These are phyloP conservation scores for Penicillium atrosanguineum DNA, from an alignment of 495 filamentous ascomycete species.

Conservation along the genomic window DNA sequence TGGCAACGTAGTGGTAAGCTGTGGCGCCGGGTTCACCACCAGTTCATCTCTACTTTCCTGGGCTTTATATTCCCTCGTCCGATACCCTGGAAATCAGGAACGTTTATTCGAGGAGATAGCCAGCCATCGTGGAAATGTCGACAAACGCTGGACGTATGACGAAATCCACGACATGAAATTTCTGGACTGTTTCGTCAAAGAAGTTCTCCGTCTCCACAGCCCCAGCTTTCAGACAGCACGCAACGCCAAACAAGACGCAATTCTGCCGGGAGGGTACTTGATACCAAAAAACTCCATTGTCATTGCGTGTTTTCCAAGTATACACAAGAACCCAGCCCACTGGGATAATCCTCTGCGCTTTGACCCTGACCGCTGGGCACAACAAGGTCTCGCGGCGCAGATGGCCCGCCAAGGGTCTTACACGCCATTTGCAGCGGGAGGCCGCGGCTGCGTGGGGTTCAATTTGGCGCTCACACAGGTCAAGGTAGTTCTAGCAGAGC, in stretches of 20 bases:
- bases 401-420: constrained; percentile 42
- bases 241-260: constrained; percentile 46
- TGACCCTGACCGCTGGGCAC: constrained; percentile 51
- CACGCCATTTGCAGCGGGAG: constrained; percentile 51
- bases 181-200: constrained; percentile 56
- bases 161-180: constrained; percentile 39
- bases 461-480: constrained; percentile 58
- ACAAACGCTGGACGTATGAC: constrained; percentile 34
- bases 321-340: constrained; percentile 51
- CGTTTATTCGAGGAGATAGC: constrained; percentile 47
- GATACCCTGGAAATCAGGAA: constrained; percentile 51
- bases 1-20: constrained; percentile 31
- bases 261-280: constrained; percentile 55
- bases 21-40: constrained; percentile 58
- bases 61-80: constrained; percentile 50
- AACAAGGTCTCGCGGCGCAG: constrained; percentile 42
- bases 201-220: constrained; percentile 55
- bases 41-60: constrained; percentile 51
- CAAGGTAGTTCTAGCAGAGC: constrained; percentile 48
- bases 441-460: constrained; percentile 54
- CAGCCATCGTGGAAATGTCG: constrained; percentile 19
- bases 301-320: constrained; percentile 44
- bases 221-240: constrained; percentile 55
- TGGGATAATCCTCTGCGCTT: constrained; percentile 53
- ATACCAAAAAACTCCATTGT: constrained; percentile 44